phyloP scores from a whole-genome alignment of 495 filamentous ascomycete genomes.

The Diplogelasinospora grovesii region DNA sequence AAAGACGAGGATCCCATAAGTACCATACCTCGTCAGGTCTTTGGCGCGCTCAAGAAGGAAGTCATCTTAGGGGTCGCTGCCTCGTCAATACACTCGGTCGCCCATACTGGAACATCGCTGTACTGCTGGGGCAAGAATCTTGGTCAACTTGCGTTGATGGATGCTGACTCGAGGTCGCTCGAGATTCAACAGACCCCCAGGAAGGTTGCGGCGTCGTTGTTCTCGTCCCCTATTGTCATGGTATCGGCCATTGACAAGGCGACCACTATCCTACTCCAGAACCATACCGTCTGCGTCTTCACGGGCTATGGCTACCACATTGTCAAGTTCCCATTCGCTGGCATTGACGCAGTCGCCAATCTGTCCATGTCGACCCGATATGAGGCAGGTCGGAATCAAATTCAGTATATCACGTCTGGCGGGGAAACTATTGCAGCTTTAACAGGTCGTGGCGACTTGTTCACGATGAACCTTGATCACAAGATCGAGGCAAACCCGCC shows the following conservation, averaged over 20 bases:
- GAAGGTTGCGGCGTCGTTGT: slow-evolving; percentile 80
- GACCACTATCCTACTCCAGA: slow-evolving; percentile 77
- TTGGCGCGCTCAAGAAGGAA: slow-evolving; percentile 85
- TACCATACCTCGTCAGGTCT: slow-evolving; percentile 76
- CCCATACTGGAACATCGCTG: slow-evolving; percentile 70
- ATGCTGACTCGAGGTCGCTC: slow-evolving; percentile 86
- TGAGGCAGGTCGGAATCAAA: slow-evolving; percentile 53
- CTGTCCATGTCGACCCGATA: slow-evolving; percentile 60
- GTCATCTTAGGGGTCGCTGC: slow-evolving; percentile 74
- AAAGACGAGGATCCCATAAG: slow-evolving; percentile 76
- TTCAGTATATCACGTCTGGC: slow-evolving; percentile 70
- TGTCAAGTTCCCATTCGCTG: slow-evolving; percentile 66
- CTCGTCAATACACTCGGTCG: slow-evolving; percentile 88
- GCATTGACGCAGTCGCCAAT: slow-evolving; percentile 61
- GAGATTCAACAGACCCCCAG: slow-evolving; percentile 74
- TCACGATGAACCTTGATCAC: slow-evolving; percentile 65
- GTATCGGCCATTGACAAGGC: slow-evolving; percentile 88
- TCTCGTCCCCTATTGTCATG: slow-evolving; percentile 67
- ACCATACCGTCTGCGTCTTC: slow-evolving; percentile 85
- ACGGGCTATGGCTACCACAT: slow-evolving; percentile 89
- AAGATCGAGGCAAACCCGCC: slow-evolving; percentile 53
- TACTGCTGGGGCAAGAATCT: slow-evolving; percentile 96
- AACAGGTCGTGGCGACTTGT: slow-evolving; percentile 76
- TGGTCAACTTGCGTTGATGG: slow-evolving; percentile 88
- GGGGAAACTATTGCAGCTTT: slow-evolving; percentile 87